phyloP scores from a whole-genome alignment of 2,329 filamentous ascomycete species.

The Penicillium expansum region DNA sequence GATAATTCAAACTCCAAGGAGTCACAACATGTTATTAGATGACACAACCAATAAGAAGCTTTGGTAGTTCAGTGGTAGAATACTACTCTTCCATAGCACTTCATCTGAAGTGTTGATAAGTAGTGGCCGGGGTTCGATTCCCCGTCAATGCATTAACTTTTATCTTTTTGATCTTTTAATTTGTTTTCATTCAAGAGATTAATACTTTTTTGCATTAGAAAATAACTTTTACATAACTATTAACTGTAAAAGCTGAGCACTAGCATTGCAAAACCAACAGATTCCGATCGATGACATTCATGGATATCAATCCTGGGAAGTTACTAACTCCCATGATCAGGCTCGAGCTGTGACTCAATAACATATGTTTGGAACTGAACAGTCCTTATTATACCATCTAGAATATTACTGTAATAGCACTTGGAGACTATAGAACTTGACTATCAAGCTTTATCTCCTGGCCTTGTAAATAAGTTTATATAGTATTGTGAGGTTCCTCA shows the following conservation, averaged over 20 bases:
- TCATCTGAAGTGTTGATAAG: not conserved
- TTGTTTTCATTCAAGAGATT: too few species aligned
- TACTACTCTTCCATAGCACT: constrained; percentile 8
- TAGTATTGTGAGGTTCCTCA: not conserved
- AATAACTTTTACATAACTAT: too few species aligned
- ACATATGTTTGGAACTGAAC: not conserved
- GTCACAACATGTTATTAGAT: not conserved
- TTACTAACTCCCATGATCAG: not conserved
- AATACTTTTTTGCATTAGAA: too few species aligned
- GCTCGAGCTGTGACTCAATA: not conserved
- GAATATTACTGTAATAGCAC: not conserved
- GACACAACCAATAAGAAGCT: not conserved
- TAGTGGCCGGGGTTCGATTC: constrained; percentile 13
- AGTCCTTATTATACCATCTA: not conserved
- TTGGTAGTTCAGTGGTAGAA: constrained; percentile 12
- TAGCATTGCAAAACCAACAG: too few species aligned
- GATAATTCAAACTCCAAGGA: not conserved
- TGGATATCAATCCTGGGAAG: too few species aligned
- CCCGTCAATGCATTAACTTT: constrained; percentile 1
- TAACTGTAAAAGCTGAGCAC: too few species aligned
- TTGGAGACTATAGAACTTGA: not conserved
- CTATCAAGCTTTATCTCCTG: not conserved
- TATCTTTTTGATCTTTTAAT: not conserved
- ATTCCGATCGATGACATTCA: not conserved
- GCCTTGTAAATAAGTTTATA: too few species aligned